Evolutionary conservation across 495 filamentous ascomycete species (phyloP), one percentile per base, ranked within the genome.

Genomic region (Penicillium bovifimosum): DNA sequence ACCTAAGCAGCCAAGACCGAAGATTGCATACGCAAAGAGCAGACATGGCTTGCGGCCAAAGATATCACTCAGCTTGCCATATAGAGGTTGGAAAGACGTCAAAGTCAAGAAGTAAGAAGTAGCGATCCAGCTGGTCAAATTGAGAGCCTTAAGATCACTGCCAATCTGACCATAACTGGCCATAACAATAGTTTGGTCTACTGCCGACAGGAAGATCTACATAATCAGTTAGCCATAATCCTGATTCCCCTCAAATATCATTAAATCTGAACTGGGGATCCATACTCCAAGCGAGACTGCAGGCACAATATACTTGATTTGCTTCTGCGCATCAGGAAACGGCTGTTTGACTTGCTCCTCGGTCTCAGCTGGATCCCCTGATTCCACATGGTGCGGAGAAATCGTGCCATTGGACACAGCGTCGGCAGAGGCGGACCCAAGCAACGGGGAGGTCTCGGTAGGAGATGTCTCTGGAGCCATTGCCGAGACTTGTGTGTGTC

Each of bases 181-280:
- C 47, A 92, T 83, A 38, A 91, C 85, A 40, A 95, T 82, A 0
- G 90, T 91, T 62, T 92, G 87, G 65, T 95, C 90, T 41, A 86
- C 80, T 0, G 87, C 85, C 3, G 81, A 76, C 2, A 93, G 70
- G 62, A 90, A 89, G 41, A 92, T 63, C 76, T 79, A 55, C 17
- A 52, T 2, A 26, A 7, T 2, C 16, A 3, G 14, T 54, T 41
- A 54, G 28, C 27, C 9, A 24, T 28, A 10, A 33, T 5, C 9
- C 7, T 24, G n/a, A 34, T 39, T 54, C 34, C 11, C 8, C 13
- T 18, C 18, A 48, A 17, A 16, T 16, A 36, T 27, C 2, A 27
- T 27, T 31, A 41, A 7, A 26, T 8, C 5, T 42, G 17, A 49
- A 24, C 33, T 8, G 10, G 10, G 26, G 13, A 24, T 26, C n/a